These are phyloP conservation scores for Escallonia rubra DNA, from an alignment of 129 eudicot species.

Conservation along the genomic window DNA sequence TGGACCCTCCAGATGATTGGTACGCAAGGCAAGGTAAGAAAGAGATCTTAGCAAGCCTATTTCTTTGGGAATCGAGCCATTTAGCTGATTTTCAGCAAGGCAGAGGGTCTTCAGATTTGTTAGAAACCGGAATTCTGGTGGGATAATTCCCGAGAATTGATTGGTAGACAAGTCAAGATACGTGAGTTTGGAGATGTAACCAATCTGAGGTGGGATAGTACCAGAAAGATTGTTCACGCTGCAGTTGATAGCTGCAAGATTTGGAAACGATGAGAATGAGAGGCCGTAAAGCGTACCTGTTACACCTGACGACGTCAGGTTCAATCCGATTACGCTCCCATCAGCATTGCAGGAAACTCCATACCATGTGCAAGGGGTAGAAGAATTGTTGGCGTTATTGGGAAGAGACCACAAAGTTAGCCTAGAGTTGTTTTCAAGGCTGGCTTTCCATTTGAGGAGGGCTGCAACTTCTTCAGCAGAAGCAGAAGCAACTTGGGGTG, in stretches of 20 bases:
- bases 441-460: conserved; percentile 6
- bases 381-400: too few species aligned
- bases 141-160: conserved; percentile 26
- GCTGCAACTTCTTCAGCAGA: conserved; percentile 9
- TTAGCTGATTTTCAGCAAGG: conserved; percentile 7
- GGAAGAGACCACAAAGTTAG: too few species aligned
- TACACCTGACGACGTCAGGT: neutral
- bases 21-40: neutral
- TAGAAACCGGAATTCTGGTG: conserved; percentile 31
- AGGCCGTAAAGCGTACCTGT: neutral
- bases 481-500: neutral
- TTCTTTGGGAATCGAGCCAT: conserved; percentile 18
- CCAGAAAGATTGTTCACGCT: conserved; percentile 17
- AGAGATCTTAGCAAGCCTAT: conserved; percentile 13
- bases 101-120: conserved; percentile 13
- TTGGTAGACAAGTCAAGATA: conserved; percentile 37
- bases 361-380: too few species aligned
- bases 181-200: neutral
- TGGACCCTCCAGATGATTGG: conserved; percentile 22
- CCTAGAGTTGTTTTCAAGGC: neutral
- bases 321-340: conserved; percentile 1
- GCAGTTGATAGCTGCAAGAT: conserved; percentile 23
- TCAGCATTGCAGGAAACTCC: neutral
- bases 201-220: conserved; percentile 6
- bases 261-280: conserved; percentile 1